Base-by-base conservation (phyloP, 139 green algal genomes). In the Zygnema circumcarinatum region DNA sequence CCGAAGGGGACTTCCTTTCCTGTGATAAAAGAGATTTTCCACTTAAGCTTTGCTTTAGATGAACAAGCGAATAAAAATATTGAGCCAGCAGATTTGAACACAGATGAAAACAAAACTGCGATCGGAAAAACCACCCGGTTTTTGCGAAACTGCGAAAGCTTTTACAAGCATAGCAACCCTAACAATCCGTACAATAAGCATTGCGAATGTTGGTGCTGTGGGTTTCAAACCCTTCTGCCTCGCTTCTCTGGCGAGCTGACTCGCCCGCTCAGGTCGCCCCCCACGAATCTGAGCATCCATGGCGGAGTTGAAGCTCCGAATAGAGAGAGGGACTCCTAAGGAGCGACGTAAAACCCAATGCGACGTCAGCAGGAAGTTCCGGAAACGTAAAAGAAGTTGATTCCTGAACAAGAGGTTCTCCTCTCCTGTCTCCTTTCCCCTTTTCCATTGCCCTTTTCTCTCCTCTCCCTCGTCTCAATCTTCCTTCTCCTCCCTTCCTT, bases 251-350 rank as follows among this genome's bases (percentile, higher is more conserved):
- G 33, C 20, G 36, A 88, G 33, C 22, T 41, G 22, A 29, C 21
- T n/a, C 7, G 40, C 74, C 0, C 73, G 35, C n/a, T 88, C 83
- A 21, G 32, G 25, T 39, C 42, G n/a, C 36, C 76, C 42, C 31
- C 75, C 83, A 32, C 83, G 1, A n/a, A 88, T 52, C n/a, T 76
- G 84, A 29, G 83, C 83, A 0, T 88, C 75, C 83, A 88, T 47
- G 11, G 74, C 83, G 1, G n/a, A 74, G n/a, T 88, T 88, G n/a
- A 56, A 88, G 32, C 3, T 83, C 41, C 67, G 68, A 42, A 87
- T 87, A 35, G 22, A 47, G 0, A 72, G 67, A 22, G 52, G 33
- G 22, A 87, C 41, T 0, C 72, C 72, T 83, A 62, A 62, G 16
- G 16, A 62, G 7, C 7, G 7, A 62, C 47, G 16, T 25, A 62